Conservation (phyloP, 1,284 basidiomycete species). For the Vanrija sp. region DNA sequence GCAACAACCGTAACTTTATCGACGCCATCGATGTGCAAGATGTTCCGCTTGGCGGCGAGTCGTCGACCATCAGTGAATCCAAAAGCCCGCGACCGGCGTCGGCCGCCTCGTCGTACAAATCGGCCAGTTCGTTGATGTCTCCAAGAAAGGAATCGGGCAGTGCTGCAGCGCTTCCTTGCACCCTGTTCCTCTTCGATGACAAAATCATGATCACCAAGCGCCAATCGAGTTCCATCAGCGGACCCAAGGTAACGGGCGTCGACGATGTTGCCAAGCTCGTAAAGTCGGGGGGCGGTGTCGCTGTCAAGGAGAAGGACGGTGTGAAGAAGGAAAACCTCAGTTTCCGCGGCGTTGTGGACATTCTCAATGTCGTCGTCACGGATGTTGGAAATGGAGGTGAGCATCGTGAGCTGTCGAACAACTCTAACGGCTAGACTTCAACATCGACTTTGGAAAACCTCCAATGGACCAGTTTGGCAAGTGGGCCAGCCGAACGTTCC, state of each 20-base stretch:
- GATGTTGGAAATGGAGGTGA: constrained; percentile 78
- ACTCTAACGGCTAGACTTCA: constrained; percentile 60
- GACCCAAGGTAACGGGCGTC: constrained; percentile 70
- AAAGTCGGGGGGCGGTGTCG: constrained; percentile 52
- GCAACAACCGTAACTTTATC: constrained; percentile 79
- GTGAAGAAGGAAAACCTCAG: constrained; percentile 71
- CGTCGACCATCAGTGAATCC: not conserved
- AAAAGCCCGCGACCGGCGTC: constrained; percentile 6
- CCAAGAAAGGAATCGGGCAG: constrained; percentile 3
- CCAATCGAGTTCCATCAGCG: constrained; percentile 67
- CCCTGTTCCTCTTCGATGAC: constrained; percentile 92
- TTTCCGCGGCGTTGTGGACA: constrained; percentile 79
- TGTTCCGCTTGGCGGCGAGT: constrained; percentile 55
- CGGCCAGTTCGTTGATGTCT: constrained; percentile 45
- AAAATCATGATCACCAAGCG: constrained; percentile 89
- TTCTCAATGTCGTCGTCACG: constrained; percentile 75
- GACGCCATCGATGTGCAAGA: constrained; percentile 95
- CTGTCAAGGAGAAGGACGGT: constrained; percentile 41
- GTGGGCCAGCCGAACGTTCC: constrained; percentile 77
- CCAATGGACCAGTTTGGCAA: constrained; percentile 73
- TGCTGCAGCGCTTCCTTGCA: constrained; percentile 63
- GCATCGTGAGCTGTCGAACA: constrained; percentile 26
- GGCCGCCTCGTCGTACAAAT: constrained; percentile 22
- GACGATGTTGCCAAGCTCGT: constrained; percentile 77
- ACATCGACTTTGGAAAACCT: constrained; percentile 74